phyloP scores from a whole-genome alignment of 148 eudicot species.

The Salicornia ramosissima region DNA sequence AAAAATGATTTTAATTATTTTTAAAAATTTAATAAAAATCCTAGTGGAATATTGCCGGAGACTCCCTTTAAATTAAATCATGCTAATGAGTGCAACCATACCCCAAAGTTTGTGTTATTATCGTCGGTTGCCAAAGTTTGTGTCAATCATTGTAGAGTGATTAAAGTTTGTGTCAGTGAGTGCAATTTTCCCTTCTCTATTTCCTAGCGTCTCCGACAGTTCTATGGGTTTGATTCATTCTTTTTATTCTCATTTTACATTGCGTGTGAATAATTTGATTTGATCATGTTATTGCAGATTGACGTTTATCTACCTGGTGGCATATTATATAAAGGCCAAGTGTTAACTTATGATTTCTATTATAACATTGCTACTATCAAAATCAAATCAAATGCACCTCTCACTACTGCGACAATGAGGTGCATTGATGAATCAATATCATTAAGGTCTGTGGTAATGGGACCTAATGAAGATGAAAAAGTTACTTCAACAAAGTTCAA shows the following conservation, averaged over 20 bases:
- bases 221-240: too few relatives aligned
- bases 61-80: too few relatives aligned
- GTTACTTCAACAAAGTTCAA: conserved; percentile 11
- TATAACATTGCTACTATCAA: conserved; percentile 11
- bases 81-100: too few relatives aligned
- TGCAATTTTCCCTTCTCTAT: too few relatives aligned
- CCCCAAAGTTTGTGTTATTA: too few relatives aligned
- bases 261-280: background rate
- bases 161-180: too few relatives aligned
- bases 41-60: too few relatives aligned
- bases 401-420: conserved; percentile 4
- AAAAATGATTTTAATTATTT: too few relatives aligned
- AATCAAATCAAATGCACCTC: conserved; percentile 8
- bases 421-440: conserved; percentile 11
- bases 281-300: conserved; percentile 14
- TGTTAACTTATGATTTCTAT: conserved; percentile 15
- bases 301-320: conserved; percentile 9
- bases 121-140: too few relatives aligned
- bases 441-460: background rate
- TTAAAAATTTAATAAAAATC: too few relatives aligned
- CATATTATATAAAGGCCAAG: conserved; percentile 14
- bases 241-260: background rate
- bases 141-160: too few relatives aligned
- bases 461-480: background rate
- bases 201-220: too few relatives aligned